A percentile compares a stretch with the other conserved stretches of the same genome.
phyloP scores from a whole-genome alignment of 805 yeast species.

The Lipomyces kockii region DNA sequence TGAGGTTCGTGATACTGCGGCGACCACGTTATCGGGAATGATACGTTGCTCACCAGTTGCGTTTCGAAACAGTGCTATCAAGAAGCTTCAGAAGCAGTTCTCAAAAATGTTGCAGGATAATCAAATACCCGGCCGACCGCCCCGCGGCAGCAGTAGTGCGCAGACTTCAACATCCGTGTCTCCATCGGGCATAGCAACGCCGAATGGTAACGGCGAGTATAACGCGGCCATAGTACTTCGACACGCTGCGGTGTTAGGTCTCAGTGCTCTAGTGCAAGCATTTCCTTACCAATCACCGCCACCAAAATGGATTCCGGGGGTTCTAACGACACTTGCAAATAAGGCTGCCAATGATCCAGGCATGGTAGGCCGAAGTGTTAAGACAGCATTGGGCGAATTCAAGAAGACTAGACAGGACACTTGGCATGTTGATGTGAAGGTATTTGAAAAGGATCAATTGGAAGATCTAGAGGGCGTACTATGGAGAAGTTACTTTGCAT shows the following conservation, averaged over 20 bases:
- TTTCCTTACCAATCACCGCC: conserved; percentile 92
- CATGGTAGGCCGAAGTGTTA: conserved; percentile 79
- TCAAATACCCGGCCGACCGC: conserved; percentile 33
- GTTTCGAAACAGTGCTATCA: conserved; percentile 49
- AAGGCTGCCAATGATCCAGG: conserved; percentile 77
- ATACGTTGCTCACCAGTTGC: conserved; percentile 63
- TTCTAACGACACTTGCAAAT: conserved; percentile 69
- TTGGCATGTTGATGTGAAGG: conserved; percentile 86
- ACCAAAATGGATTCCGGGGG: conserved; percentile 83
- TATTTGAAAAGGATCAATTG: conserved; percentile 75
- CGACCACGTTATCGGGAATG: conserved; percentile 76
- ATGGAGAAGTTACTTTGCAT: conserved; percentile 90
- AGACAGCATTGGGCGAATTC: conserved; percentile 77
- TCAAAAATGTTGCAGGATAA: conserved; percentile 51
- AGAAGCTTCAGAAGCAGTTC: conserved; percentile 52
- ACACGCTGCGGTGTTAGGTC: conserved; percentile 87
- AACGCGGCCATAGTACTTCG: conserved; percentile 52
- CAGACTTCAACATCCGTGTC: conserved; percentile 6
- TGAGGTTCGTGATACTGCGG: conserved; percentile 76
- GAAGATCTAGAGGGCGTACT: conserved; percentile 93
- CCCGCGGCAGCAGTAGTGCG: conserved; percentile 35
- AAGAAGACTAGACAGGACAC: conserved; percentile 93
- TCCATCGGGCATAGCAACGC: conserved; percentile 26
- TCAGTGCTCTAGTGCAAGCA: conserved; percentile 86
- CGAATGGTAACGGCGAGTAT: conserved; percentile 28